A percentile compares a stretch with the other conserved stretches of the same genome.
These are phyloP conservation scores for Athelia psychrophila DNA, from an alignment of 1,284 basidiomycete species.

Conservation along the genomic window DNA sequence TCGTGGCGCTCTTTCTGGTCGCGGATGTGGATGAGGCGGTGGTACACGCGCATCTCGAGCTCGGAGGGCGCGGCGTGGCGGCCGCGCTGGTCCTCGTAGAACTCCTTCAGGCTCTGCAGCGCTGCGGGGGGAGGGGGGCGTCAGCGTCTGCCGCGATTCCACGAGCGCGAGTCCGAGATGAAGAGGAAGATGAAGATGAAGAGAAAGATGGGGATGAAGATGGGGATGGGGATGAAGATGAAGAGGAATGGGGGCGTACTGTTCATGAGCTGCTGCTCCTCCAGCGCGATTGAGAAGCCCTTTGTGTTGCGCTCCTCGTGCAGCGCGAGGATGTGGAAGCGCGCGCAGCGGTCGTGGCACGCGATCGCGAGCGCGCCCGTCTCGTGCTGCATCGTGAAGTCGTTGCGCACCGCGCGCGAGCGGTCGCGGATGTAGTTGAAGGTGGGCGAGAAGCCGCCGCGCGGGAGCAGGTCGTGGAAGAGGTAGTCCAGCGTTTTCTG, in stretches of 20 bases:
- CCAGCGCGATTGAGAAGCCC: constrained; percentile 70
- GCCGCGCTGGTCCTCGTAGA: constrained; percentile 83
- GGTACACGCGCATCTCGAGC: constrained; percentile 95
- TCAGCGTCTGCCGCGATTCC: too few relatives aligned
- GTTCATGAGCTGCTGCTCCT: constrained; percentile 89
- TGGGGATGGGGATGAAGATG: constrained; percentile 4
- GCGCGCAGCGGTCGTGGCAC: constrained; percentile 90
- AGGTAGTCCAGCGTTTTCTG: constrained; percentile 91
- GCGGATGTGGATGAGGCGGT: constrained; percentile 88
- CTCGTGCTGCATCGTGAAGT: constrained; percentile 93
- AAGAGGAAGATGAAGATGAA: too few relatives aligned
- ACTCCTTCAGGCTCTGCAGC: constrained; percentile 88
- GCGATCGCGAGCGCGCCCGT: constrained; percentile 80
- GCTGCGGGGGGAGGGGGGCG: constrained; percentile 51
- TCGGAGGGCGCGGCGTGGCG: constrained; percentile 75
- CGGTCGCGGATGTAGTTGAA: constrained; percentile 92
- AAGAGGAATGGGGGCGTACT: constrained; percentile 53
- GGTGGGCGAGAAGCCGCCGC: constrained; percentile 67
- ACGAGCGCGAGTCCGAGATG: too few relatives aligned
- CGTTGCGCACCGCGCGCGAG: constrained; percentile 87
- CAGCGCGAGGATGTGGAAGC: constrained; percentile 90
- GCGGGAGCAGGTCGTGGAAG: constrained; percentile 76
- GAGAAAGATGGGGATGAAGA: constrained; percentile 5
- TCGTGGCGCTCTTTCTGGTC: constrained; percentile 82
- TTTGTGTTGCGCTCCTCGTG: constrained; percentile 66